These are phyloP conservation scores for Chaetomium globosum DNA, from an alignment of 2,329 filamentous ascomycete species.

Conservation along the genomic window DNA sequence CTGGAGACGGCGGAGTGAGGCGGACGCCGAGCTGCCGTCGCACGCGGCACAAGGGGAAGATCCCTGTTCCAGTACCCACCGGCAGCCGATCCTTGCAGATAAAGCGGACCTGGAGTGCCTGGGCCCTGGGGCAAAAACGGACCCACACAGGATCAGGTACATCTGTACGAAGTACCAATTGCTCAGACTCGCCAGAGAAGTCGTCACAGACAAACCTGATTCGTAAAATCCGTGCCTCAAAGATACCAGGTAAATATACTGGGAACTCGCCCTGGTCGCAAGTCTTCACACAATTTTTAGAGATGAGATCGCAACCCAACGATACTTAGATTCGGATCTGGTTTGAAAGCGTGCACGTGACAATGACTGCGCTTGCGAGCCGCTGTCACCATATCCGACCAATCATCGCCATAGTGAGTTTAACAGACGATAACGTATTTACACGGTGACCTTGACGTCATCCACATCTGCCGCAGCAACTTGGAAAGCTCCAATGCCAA, in stretches of 20 bases:
- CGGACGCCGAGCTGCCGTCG: background rate
- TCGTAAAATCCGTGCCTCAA: too few species aligned
- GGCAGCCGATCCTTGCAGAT: constrained; percentile 3
- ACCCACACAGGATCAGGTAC: background rate
- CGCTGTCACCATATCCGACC: background rate
- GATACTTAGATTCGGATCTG: background rate
- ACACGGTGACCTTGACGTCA: too few species aligned
- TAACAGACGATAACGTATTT: too few species aligned
- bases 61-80: background rate
- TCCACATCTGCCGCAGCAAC: too few species aligned
- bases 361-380: too few species aligned
- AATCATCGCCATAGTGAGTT: background rate
- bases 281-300: background rate
- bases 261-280: background rate
- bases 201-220: too few species aligned
- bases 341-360: background rate
- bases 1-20: background rate
- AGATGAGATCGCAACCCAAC: background rate
- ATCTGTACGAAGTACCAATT: too few species aligned
- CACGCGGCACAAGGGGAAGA: background rate
- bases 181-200: too few species aligned
- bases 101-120: background rate
- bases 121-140: background rate
- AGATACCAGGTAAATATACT: too few species aligned
- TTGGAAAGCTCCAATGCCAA: too few species aligned